Evolutionary conservation across 208 protist species (phyloP).

Genomic region (Porcisia hertigi): DNA sequence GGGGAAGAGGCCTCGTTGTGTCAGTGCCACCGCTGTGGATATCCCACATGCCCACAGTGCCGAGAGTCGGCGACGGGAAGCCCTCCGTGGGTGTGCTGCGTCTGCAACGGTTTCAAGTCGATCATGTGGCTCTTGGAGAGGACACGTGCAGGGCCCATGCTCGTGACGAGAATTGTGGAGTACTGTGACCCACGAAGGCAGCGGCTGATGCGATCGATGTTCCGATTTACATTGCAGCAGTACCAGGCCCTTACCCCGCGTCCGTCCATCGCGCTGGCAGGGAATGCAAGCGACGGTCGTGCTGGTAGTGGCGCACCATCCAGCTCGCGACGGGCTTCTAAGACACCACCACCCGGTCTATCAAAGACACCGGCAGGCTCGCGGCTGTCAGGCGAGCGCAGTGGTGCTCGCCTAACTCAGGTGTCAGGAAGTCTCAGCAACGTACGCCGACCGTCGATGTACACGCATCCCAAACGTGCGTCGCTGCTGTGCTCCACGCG

Average conservation of each 20-base stretch:
- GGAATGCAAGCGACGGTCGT: conserved; percentile 5
- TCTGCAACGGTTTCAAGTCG: conserved; percentile 44
- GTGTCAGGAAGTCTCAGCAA: conserved; percentile 21
- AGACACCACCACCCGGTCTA: conserved; percentile 13
- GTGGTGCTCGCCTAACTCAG: conserved; percentile 10
- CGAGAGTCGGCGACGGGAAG: conserved; percentile 30
- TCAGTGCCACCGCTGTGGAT: conserved; percentile 65
- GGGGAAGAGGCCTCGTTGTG: neutral
- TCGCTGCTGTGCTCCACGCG: conserved; percentile 8
- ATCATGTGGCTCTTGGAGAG: conserved; percentile 70
- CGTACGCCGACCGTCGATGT: conserved; percentile 11
- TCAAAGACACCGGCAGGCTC: conserved; percentile 13
- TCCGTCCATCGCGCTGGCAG: conserved; percentile 11
- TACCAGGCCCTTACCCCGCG: conserved; percentile 24
- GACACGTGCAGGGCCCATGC: conserved; percentile 46
- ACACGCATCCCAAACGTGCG: conserved; percentile 26
- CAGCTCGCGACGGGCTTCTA: conserved; percentile 9
- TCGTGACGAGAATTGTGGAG: conserved; percentile 61
- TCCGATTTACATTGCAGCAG: conserved; percentile 48
- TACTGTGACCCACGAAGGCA: conserved; percentile 70
- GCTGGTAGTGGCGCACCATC: conserved; percentile 12
- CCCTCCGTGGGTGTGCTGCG: conserved; percentile 58
- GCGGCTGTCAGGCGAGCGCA: conserved; percentile 14
- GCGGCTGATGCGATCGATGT: conserved; percentile 70
- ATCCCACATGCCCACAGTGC: conserved; percentile 57